Evolutionary conservation across 2,329 filamentous ascomycete genomes (phyloP), one percentile per base, ranked within the genome.

Genomic region (Coniochaeta ligniaria): DNA sequence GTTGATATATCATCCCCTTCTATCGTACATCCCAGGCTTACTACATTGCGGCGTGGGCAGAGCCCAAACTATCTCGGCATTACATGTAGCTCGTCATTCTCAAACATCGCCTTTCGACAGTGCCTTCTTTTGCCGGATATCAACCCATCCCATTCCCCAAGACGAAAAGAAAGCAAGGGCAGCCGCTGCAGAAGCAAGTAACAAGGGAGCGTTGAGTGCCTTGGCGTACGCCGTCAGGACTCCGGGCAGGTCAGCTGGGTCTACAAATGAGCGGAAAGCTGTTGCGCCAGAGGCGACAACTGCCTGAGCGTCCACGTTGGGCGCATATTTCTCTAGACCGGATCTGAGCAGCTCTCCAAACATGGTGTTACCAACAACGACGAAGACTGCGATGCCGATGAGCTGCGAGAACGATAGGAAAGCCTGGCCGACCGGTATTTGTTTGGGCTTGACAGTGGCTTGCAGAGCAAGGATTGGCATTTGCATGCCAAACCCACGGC

Each of bases 101-200:
- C 38, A 58, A n/a, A 45, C 56, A 26, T 58, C 56, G 12, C 16
- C 26, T 20, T 45, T 58, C 8, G 17, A 16, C 2, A 22, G 20
- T 20, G 56, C 17, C 16, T 58, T 58, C 36, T 45, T 73, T 64
- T 76, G 75, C 36, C 78, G 73, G 38, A 81, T 70, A 63, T 77
- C 75, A 12, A 73, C 73, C 73, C 76, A 80, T 0, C 80, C 80
- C 65, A 82, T 73, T 0, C 78, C 79, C 65, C 74, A 77, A 0
- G 71, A 67, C 1, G 73, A 67, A 0, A 75, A 26, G 24, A 80
- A 73, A 2, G 70, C 68, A n/a, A 73, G 58, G 0, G 69, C 74
- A 1, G 72, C 68, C 12, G 71, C 57, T 0, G 68, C 78, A 1
- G 72, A 66, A 6, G 71, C 69, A 24, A 80, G 60, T 62, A 76